Evolutionary conservation across 192 early-diverging fungal genomes (phyloP), one percentile per base, ranked within the genome.

Genomic region (Coemansia sp.): DNA sequence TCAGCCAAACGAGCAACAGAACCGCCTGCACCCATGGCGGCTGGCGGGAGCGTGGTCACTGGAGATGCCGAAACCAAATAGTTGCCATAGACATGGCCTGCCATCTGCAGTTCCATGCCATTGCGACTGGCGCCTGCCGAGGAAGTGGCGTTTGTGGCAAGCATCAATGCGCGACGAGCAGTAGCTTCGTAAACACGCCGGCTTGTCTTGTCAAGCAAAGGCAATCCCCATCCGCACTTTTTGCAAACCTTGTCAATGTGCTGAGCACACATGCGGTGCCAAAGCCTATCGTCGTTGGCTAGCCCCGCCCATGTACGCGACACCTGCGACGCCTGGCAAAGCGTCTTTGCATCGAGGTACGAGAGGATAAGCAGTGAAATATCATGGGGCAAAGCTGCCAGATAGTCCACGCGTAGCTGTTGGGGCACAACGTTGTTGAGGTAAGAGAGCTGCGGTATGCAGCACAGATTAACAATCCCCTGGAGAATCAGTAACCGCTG

Each of bases 261-360:
- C 81, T 98, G 96, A 43, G 91, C 90, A 68, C 97, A 99, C 94
- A 99, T 96, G 40, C 90, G 83, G 70, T 97, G 92, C 97, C 97
- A 99, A 14, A 99, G 85, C 7, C 90, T 81, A 70, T 99, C 94
- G 68, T 96, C 94, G 67, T 98, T 93, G 6, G 95, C 93, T 12
- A 96, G 65, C 16, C 61, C 61, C n/a, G 86, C 88, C 97, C 97
- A 99, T 5, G 76, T 64, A 12, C 85, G 88, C 60, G 87, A 91
- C 1, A 95, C 94, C 77, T 97, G 94, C 11, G 95, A 92, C 22
- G 93, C 93, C 64, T 89, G 91, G 68, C 96, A 98, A 22, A 99
- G 87, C 0, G 93, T 90, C 10, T 84, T 89, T 12, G 94, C 96
- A 72, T 99, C 97, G 20, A 99, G 84, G 71, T 94, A 97, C 20